Conservation (phyloP, 1,139 yeast genomes). For the Magnusiomyces sp. region DNA sequence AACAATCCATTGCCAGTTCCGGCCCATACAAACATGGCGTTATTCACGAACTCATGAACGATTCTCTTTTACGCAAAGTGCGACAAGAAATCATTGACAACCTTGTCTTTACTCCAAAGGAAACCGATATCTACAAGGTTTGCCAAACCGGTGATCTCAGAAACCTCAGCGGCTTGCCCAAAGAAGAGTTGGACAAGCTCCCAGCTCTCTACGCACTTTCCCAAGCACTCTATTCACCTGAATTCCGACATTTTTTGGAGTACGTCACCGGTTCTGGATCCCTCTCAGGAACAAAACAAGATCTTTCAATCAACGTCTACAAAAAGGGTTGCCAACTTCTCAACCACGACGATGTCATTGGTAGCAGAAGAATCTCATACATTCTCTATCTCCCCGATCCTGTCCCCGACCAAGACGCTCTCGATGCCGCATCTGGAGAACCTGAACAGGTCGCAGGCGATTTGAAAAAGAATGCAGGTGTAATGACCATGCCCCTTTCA, state of each 20-base stretch:
- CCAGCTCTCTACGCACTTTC: slow-evolving; percentile 70
- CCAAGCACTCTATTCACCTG: slow-evolving; percentile 78
- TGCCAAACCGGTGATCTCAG: slow-evolving; percentile 94
- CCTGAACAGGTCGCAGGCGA: neutral
- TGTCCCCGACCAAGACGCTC: slow-evolving; percentile 31
- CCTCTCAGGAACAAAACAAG: slow-evolving; percentile 80
- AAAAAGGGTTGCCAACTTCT: slow-evolving; percentile 88
- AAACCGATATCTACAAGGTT: slow-evolving; percentile 93
- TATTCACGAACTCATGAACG: slow-evolving; percentile 63
- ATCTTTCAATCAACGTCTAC: slow-evolving; percentile 86
- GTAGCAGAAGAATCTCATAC: slow-evolving; percentile 86
- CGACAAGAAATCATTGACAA: slow-evolving; percentile 74
- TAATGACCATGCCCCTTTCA: too few species aligned
- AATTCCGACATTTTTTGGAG: slow-evolving; percentile 77
- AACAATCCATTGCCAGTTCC: slow-evolving; percentile 35
- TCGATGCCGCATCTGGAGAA: slow-evolving; percentile 29
- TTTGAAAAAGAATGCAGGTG: too few species aligned
- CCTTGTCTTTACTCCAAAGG: slow-evolving; percentile 87
- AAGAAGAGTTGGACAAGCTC: slow-evolving; percentile 63
- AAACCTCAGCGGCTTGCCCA: slow-evolving; percentile 75
- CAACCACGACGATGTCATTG: slow-evolving; percentile 97
- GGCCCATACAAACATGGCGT: slow-evolving; percentile 89
- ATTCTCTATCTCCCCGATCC: slow-evolving; percentile 92
- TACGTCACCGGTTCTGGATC: slow-evolving; percentile 82
- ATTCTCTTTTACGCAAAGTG: slow-evolving; percentile 65